A percentile compares a stretch with the other conserved stretches of the same genome.
These are phyloP conservation scores for Colletotrichum viniferum DNA, from an alignment of 2,329 filamentous ascomycete genomes.

Conservation along the genomic window DNA sequence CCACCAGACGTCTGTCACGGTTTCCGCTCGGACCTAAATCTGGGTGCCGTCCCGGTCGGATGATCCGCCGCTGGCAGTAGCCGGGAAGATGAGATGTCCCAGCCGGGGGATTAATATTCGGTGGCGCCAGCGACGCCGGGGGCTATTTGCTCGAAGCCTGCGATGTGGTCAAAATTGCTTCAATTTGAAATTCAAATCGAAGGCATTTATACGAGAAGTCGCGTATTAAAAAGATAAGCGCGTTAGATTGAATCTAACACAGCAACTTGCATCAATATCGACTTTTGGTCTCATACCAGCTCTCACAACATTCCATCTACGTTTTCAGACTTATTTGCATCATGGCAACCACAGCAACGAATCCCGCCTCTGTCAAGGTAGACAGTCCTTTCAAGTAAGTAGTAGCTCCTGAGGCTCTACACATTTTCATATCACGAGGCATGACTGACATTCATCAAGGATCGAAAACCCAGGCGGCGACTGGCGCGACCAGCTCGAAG, in stretches of 20 bases:
- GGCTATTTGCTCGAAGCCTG: neutral
- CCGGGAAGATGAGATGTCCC: neutral
- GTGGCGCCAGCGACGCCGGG: neutral
- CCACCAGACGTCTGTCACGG: neutral
- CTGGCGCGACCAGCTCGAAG: neutral
- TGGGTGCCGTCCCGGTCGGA: neutral
- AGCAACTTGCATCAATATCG: neutral
- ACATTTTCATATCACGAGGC: too few species aligned
- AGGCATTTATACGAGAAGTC: neutral
- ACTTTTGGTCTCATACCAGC: neutral
- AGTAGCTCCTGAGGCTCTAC: rapidly evolving
- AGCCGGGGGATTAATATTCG: neutral
- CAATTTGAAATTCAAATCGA: rapidly evolving
- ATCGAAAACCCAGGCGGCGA: neutral
- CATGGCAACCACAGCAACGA: neutral
- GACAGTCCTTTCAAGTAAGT: neutral
- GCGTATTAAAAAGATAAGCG: neutral
- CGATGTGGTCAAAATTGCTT: neutral
- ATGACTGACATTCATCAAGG: neutral
- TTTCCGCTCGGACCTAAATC: neutral
- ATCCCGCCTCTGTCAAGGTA: neutral
- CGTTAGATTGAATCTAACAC: neutral
- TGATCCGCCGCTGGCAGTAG: rapidly evolving
- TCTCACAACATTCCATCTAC: neutral
- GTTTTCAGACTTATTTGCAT: neutral